These are phyloP conservation scores for Apiotrichum sp. DNA, from an alignment of 1,284 basidiomycete species.

Conservation along the genomic window DNA sequence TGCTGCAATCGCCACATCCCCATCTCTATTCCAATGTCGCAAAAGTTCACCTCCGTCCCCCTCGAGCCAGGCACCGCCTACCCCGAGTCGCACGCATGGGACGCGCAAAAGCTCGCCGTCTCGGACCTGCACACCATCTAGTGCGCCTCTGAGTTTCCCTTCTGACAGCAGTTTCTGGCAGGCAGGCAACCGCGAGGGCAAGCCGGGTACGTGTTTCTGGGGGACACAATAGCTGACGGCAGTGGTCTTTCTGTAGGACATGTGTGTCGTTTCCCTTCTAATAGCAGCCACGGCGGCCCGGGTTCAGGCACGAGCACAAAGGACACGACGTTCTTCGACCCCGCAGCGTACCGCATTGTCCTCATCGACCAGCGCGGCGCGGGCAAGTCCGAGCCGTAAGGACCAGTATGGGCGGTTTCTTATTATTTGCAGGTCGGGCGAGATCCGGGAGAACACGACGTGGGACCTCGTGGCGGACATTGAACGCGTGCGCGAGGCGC, in stretches of 20 bases:
- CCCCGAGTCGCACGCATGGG: conserved; percentile 48
- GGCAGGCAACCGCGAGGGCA: conserved; percentile 68
- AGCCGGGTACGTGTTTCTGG: conserved; percentile 65
- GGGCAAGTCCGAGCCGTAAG: conserved; percentile 72
- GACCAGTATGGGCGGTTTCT: not conserved
- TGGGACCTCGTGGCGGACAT: conserved; percentile 91
- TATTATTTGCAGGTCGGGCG: conserved; percentile 55
- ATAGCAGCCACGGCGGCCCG: conserved; percentile 27
- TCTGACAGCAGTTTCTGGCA: conserved; percentile 61
- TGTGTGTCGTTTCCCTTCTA: too few relatives aligned
- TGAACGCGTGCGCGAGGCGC: conserved; percentile 68
- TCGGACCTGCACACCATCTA: conserved; percentile 71
- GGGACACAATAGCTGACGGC: not conserved
- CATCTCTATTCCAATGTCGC: not conserved
- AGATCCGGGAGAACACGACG: conserved; percentile 79
- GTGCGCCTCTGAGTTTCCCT: conserved; percentile 49
- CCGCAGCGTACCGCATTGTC: conserved; percentile 64
- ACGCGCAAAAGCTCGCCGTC: conserved; percentile 63
- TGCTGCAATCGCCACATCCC: too few relatives aligned
- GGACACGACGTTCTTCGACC: conserved; percentile 76
- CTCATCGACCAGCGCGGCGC: conserved; percentile 75
- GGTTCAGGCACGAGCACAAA: conserved; percentile 40
- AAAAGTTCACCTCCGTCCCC: not conserved
- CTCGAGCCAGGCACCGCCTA: not conserved
- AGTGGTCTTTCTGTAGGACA: not conserved